These are phyloP conservation scores for Xylariaceae sp. DNA, from an alignment of 2,329 filamentous ascomycete species.

Conservation along the genomic window DNA sequence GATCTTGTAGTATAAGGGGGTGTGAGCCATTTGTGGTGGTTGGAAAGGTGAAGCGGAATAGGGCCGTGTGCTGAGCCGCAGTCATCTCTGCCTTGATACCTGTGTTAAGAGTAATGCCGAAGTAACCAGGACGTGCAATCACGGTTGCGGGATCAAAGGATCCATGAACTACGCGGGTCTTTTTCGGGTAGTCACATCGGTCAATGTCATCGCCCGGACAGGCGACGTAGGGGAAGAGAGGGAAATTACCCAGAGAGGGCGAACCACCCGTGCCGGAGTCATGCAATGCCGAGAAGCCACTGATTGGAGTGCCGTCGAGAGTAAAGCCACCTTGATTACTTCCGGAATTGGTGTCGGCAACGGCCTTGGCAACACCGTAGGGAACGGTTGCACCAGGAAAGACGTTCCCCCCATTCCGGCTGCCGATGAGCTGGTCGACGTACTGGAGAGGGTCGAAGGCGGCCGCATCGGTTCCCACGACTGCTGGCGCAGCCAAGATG, in stretches of 20 bases:
- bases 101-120: constrained; percentile 63
- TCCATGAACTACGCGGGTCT: constrained; percentile 46
- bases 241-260: constrained; percentile 75
- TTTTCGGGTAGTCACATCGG: constrained; percentile 64
- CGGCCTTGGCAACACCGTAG: constrained; percentile 59
- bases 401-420: constrained; percentile 53
- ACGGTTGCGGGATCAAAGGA: constrained; percentile 57
- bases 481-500: constrained; percentile 24
- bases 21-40: constrained; percentile 46
- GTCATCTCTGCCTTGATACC: constrained; percentile 71
- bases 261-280: constrained; percentile 63
- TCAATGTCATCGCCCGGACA: constrained; percentile 68
- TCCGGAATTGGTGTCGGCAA: constrained; percentile 58
- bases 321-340: constrained; percentile 65
- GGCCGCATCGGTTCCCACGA: constrained; percentile 26
- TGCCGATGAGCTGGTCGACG: constrained; percentile 61
- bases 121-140: constrained; percentile 67
- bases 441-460: constrained; percentile 47
- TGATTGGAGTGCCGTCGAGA: constrained; percentile 54
- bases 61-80: constrained; percentile 65
- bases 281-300: constrained; percentile 64
- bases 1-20: constrained; percentile 69
- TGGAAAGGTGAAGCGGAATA: constrained; percentile 71
- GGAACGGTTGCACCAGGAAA: constrained; percentile 50
- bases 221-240: constrained; percentile 69